Percentiles rank a stretch among this genome's conserved stretches.
Conservation (phyloP, 371 early-diverging fungal genomes). For the Zopfochytrium polystomum region DNA sequence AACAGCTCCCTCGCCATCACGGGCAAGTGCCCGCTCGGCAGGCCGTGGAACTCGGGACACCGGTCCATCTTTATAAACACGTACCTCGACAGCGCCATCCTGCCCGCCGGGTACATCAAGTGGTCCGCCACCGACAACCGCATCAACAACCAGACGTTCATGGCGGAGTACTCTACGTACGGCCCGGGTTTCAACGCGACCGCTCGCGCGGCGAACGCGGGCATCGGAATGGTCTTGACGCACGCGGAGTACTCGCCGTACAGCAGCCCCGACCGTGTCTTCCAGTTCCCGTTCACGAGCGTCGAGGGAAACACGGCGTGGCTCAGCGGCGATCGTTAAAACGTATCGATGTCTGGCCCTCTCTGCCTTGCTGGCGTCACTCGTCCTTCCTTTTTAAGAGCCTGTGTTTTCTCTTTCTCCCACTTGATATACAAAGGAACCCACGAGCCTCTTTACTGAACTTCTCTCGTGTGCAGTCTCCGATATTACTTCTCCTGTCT, state of each 20-base stretch:
- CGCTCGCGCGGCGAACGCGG: background rate
- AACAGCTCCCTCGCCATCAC: conserved; percentile 6
- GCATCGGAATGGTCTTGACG: background rate
- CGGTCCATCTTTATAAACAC: conserved; percentile 1
- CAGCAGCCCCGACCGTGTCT: background rate
- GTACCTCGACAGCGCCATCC: conserved; percentile 6
- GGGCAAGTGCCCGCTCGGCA: conserved; percentile 4
- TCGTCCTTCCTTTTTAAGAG: too few species aligned
- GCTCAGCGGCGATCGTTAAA: background rate
- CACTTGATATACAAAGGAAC: too few species aligned
- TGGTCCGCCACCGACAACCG: background rate
- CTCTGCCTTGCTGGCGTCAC: too few species aligned
- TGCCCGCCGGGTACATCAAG: conserved; percentile 1
- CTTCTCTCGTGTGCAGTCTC: too few species aligned
- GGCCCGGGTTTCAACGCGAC: conserved; percentile 8
- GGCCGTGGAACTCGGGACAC: conserved; percentile 8
- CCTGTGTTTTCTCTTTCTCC: too few species aligned
- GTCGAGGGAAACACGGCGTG: background rate
- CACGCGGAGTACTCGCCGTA: background rate
- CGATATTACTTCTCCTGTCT: too few species aligned
- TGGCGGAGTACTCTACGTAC: background rate
- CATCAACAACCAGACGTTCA: background rate
- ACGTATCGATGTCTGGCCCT: too few species aligned
- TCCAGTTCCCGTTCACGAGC: conserved; percentile 3
- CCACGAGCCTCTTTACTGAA: too few species aligned